Base-by-base conservation (phyloP, 2,329 filamentous ascomycete genomes). In the Stachybotrys chartarum region DNA sequence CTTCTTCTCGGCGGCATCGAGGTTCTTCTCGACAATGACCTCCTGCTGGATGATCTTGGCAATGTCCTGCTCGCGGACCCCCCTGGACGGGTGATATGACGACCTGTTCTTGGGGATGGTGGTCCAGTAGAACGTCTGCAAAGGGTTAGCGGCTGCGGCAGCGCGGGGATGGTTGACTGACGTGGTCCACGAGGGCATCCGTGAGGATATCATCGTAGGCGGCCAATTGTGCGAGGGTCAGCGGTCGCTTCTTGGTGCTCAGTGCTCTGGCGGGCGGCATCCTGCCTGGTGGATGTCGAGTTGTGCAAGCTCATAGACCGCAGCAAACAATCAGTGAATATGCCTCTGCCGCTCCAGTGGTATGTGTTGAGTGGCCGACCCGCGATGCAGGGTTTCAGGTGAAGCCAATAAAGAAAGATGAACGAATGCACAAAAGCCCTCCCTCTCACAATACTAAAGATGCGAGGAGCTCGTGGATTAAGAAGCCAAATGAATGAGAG, bases 201-300 rank as follows among this genome's bases (percentile, higher is more conserved):
- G 94, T 99, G 59, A 96, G 79, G 61, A 97, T 86, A 72, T 99
- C 94, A 75, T 99, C 94, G 76, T 97, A 97, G 52, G 88, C 87
- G 35, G 91, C 88, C 65, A 99, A 77, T 78, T 96, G 92, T 58
- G 87, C 85, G 63, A 97, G 79, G 7, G 91, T 96, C 64, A 99
- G 79, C 59, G 85, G 84, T 68, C 88, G 85, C 75, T 81, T 88
- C 72, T 87, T 82, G 17, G 70, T 63, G 46, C 70, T 54, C 60
- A 70, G 59, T 24, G 61, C 61, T 53, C 70, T 69, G 50, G 69
- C 62, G 30, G 71, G 67, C 62, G 75, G 66, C 74, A 78, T 71
- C 47, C 17, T 48, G 7, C 30, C 12, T 24, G 7, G 49, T 42
- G 3, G 8, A 42, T 10, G 14, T 3, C 24, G 12, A 18, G 6